phyloP scores from a whole-genome alignment of 1,284 basidiomycete genomes.

The Moniliella sp. region DNA sequence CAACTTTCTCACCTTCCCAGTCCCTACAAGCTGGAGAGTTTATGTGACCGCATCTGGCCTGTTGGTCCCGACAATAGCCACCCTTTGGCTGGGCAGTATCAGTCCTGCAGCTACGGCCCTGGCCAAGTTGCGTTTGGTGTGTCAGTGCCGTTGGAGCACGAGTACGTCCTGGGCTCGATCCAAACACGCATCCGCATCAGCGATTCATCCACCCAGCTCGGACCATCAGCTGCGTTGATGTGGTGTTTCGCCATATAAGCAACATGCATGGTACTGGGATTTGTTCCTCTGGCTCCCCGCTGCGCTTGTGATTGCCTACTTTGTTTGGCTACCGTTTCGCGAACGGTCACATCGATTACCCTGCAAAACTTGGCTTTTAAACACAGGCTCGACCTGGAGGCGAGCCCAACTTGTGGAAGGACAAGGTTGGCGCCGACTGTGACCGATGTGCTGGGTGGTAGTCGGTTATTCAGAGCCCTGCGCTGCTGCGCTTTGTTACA shows the following conservation, averaged over 20 bases:
- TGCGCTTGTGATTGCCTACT: constrained; percentile 55
- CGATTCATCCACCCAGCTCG: constrained; percentile 48
- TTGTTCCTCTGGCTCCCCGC: constrained; percentile 66
- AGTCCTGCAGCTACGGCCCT: constrained; percentile 19
- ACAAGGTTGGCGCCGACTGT: constrained; percentile 34
- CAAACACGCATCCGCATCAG: constrained; percentile 64
- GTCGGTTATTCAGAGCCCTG: constrained; percentile 58
- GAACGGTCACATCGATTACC: constrained; percentile 36
- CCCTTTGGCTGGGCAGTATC: constrained; percentile 8
- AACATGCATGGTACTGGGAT: constrained; percentile 47
- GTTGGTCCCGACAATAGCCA: constrained; percentile 6
- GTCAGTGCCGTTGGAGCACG: constrained; percentile 46
- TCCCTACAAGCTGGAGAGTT: constrained; percentile 16
- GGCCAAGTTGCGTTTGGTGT: constrained; percentile 64
- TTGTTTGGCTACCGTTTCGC: constrained; percentile 56
- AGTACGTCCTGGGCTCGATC: constrained; percentile 59
- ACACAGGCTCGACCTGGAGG: constrained; percentile 18
- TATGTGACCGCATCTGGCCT: constrained; percentile 21
- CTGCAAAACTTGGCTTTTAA: constrained; percentile 10
- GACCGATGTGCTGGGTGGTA: constrained; percentile 69
- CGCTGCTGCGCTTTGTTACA: constrained; percentile 71
- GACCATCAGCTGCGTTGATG: constrained; percentile 60
- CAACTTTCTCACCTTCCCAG: constrained; percentile 14
- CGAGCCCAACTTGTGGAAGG: constrained; percentile 14
- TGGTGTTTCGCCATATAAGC: constrained; percentile 55